These are phyloP conservation scores for Leccinum boreale DNA, from an alignment of 768 basidiomycete species.

Conservation along the genomic window DNA sequence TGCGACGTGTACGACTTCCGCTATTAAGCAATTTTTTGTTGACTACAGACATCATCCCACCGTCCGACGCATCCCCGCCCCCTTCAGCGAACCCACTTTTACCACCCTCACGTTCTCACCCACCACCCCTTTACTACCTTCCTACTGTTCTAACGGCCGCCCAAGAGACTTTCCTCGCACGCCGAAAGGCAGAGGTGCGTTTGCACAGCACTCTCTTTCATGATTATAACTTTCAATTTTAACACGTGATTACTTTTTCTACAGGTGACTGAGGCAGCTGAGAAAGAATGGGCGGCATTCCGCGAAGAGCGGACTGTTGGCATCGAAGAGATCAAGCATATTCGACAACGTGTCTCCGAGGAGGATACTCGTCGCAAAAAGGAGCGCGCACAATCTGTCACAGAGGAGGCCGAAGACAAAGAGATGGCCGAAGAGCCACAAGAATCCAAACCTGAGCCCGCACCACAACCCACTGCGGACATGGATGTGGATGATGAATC, in stretches of 20 bases:
- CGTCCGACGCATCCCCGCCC: constrained; percentile 31
- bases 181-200: constrained; percentile 61
- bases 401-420: constrained; percentile 32
- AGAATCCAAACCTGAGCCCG: constrained; percentile 19
- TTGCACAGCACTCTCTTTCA: background rate
- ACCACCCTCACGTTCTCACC: constrained; percentile 59
- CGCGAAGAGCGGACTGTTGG: constrained; percentile 54
- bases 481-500: constrained; percentile 36
- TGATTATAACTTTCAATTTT: background rate
- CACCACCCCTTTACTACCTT: constrained; percentile 75
- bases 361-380: constrained; percentile 52
- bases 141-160: constrained; percentile 64
- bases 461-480: constrained; percentile 23
- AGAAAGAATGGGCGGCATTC: constrained; percentile 70
- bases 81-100: constrained; percentile 37
- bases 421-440: constrained; percentile 31
- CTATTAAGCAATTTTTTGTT: constrained; percentile 70
- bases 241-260: constrained; percentile 2
- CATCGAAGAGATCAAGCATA: constrained; percentile 56
- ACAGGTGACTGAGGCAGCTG: constrained; percentile 59
- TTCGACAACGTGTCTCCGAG: constrained; percentile 64
- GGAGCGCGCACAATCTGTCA: constrained; percentile 37
- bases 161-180: constrained; percentile 65
- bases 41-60: constrained; percentile 66
- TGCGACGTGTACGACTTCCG: constrained; percentile 68